These are phyloP conservation scores for Chiua virens DNA, from an alignment of 768 basidiomycete genomes.

Conservation along the genomic window DNA sequence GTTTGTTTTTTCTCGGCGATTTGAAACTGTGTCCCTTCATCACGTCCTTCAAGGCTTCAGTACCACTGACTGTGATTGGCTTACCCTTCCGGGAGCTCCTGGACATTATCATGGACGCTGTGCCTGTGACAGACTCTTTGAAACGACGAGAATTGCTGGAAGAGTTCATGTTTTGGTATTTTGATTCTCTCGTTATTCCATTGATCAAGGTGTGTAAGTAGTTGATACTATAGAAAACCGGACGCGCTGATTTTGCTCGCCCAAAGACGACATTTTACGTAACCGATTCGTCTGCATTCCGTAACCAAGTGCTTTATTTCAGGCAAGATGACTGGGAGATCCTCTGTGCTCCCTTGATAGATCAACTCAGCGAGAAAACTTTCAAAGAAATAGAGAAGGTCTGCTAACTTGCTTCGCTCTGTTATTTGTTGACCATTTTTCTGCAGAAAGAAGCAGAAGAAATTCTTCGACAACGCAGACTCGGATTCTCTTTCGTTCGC, in stretches of 20 bases:
- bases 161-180: conserved; percentile 94
- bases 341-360: conserved; percentile 79
- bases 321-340: conserved; percentile 92
- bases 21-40: conserved; percentile 79
- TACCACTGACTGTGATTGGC: conserved; percentile 78
- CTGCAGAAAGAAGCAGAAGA: conserved; percentile 62
- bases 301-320: conserved; percentile 86
- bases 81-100: conserved; percentile 45
- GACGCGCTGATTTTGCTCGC: not conserved
- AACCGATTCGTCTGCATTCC: conserved; percentile 85
- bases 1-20: conserved; percentile 77
- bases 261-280: conserved; percentile 88
- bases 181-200: conserved; percentile 79
- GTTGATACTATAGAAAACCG: not conserved
- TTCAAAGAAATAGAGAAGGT: conserved; percentile 75
- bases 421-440: not conserved
- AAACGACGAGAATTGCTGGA: conserved; percentile 82
- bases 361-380: conserved; percentile 65
- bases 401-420: not conserved
- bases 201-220: conserved; percentile 64
- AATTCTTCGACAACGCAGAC: conserved; percentile 64
- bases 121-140: conserved; percentile 62
- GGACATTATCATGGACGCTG: conserved; percentile 45
- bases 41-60: conserved; percentile 73
- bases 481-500: conserved; percentile 85